A percentile compares a stretch with the other conserved stretches of the same genome.
phyloP scores from a whole-genome alignment of 1,284 basidiomycete genomes.

The Sutorius eximius region DNA sequence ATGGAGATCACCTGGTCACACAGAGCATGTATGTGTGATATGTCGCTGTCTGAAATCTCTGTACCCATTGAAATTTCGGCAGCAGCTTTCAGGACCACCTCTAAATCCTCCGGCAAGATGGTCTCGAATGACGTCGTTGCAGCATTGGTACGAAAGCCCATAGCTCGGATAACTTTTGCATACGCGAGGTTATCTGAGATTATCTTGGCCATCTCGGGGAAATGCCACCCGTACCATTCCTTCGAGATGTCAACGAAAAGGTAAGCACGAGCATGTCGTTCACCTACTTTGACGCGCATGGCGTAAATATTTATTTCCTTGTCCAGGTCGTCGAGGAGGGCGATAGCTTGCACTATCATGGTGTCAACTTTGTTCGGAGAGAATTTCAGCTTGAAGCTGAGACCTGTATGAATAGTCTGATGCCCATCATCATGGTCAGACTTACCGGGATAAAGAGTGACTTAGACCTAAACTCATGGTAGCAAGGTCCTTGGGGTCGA shows the following conservation, averaged over 20 bases:
- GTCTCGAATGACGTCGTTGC: constrained; percentile 82
- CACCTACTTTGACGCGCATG: constrained; percentile 91
- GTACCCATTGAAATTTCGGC: constrained; percentile 99
- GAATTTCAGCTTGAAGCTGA: constrained; percentile 98
- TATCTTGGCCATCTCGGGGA: constrained; percentile 99
- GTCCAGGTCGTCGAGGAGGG: constrained; percentile 97
- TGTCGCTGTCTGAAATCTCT: constrained; percentile 95
- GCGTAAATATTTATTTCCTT: constrained; percentile 99
- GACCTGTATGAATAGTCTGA: constrained; percentile 13
- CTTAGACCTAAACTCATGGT: constrained; percentile 98
- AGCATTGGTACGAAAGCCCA: constrained; percentile 97
- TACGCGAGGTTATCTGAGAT: constrained; percentile 97
- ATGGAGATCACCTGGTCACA: constrained; percentile 98
- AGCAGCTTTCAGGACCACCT: constrained; percentile 87
- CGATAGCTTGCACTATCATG: constrained; percentile 99
- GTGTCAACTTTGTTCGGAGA: constrained; percentile 99
- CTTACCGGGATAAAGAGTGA: constrained; percentile 89
- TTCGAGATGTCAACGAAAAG: constrained; percentile 34
- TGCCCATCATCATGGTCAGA: constrained; percentile 3
- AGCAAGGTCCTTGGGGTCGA: constrained; percentile 93
- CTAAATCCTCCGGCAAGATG: constrained; percentile 94
- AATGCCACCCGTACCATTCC: constrained; percentile 99
- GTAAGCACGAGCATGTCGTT: background rate
- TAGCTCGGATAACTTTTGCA: constrained; percentile 85
- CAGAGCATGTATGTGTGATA: constrained; percentile 91